phyloP scores from a whole-genome alignment of 78 protist species.

The slime mould (Dictyostelium discoideum) region DNA sequence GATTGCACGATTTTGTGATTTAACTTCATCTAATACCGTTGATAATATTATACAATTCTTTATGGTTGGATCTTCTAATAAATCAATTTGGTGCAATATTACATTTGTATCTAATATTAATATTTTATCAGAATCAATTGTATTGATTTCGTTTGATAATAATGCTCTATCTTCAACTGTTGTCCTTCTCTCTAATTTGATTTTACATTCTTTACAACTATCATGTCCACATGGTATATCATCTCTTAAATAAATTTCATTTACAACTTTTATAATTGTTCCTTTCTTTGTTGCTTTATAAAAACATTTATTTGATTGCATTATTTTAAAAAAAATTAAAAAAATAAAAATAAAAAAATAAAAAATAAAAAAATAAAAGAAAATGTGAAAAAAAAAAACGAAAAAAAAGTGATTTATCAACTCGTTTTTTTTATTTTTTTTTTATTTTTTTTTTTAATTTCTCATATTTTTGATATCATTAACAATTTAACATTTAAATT shows the following conservation, averaged over 20 bases:
- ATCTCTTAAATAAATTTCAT: slow-evolving; percentile 91
- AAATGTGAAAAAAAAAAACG: too few relatives aligned
- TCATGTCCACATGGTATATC: slow-evolving; percentile 89
- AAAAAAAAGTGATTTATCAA: too few relatives aligned
- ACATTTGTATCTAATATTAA: slow-evolving; percentile 91
- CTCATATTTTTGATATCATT: too few relatives aligned
- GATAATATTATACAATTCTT: slow-evolving; percentile 82
- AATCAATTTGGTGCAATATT: slow-evolving; percentile 90
- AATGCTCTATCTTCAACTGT: slow-evolving; percentile 36
- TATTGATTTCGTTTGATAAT: neutral
- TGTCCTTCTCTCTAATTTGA: slow-evolving; percentile 9
- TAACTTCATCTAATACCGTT: slow-evolving; percentile 91
- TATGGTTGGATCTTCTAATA: slow-evolving; percentile 83
- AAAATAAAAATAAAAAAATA: too few relatives aligned
- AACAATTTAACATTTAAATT: too few relatives aligned
- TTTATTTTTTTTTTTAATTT: too few relatives aligned
- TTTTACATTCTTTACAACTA: slow-evolving; percentile 62
- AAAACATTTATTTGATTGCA: slow-evolving; percentile 47
- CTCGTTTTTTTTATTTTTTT: too few relatives aligned
- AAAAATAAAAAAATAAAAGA: too few relatives aligned
- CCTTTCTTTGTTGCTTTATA: slow-evolving; percentile 80
- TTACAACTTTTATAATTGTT: slow-evolving; percentile 77
- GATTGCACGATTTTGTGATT: slow-evolving; percentile 52
- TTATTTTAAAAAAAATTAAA: too few relatives aligned
- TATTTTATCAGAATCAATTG: neutral